Conservation (phyloP, 2,329 filamentous ascomycete genomes). For the Dactylellina drechsleri region DNA sequence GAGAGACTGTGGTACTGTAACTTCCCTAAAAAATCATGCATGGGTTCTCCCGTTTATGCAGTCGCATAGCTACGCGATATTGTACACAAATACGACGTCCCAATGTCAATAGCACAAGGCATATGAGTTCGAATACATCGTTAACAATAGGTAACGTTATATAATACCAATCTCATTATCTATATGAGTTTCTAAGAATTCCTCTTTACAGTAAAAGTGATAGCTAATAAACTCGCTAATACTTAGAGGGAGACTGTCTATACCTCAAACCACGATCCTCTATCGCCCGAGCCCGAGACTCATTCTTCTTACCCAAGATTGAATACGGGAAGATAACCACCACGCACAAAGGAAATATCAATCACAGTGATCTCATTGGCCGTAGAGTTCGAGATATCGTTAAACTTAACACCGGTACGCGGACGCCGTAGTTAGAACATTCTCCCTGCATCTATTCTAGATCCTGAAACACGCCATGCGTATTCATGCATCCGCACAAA, state of each 20-base stretch:
- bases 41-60: conserved; percentile 5
- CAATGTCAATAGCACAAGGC: conserved; percentile 4
- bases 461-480: conserved; percentile 36
- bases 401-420: conserved; percentile 65
- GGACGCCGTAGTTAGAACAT: conserved; percentile 37
- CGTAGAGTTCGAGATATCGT: conserved; percentile 70
- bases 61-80: conserved; percentile 7
- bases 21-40: conserved; percentile 13
- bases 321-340: conserved; percentile 60
- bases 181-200: background rate
- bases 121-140: conserved; percentile 41
- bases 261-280: conserved; percentile 38
- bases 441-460: conserved; percentile 21
- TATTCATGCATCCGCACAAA: conserved; percentile 18
- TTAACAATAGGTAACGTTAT: conserved; percentile 18
- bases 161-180: background rate
- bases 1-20: background rate
- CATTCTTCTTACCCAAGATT: conserved; percentile 60
- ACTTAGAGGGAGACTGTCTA: conserved; percentile 32
- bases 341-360: conserved; percentile 65
- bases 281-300: conserved; percentile 20
- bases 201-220: background rate
- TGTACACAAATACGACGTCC: conserved; percentile 7
- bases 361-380: conserved; percentile 72
- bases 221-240: background rate